Evolutionary conservation across 768 basidiomycete genomes (phyloP).

Genomic region (Hypholoma sublateritium): DNA sequence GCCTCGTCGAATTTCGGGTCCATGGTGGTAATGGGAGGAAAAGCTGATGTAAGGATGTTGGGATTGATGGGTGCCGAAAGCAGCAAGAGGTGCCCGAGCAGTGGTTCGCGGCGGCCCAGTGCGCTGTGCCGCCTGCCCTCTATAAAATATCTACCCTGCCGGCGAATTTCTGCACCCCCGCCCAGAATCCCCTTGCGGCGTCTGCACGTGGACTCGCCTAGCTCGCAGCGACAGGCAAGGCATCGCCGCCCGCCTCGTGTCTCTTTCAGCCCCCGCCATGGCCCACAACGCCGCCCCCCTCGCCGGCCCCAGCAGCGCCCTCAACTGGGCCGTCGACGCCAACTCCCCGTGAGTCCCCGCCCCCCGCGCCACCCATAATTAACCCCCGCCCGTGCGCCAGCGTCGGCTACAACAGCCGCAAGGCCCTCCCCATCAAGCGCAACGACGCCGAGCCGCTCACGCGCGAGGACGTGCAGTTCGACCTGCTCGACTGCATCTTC

Average conservation of each 20-base stretch:
- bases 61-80: conserved; percentile 5
- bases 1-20: conserved; percentile 72
- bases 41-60: conserved; percentile 22
- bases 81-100: conserved; percentile 20
- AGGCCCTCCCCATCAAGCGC: conserved; percentile 78
- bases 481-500: conserved; percentile 81
- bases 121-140: too few species aligned
- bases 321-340: background rate
- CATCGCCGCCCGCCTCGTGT: background rate
- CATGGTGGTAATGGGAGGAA: conserved; percentile 30
- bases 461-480: conserved; percentile 83
- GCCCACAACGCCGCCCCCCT: background rate
- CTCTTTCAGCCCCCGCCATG: background rate
- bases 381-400: conserved; percentile 27
- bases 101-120: background rate
- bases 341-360: conserved; percentile 16
- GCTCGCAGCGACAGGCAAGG: background rate
- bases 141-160: too few species aligned
- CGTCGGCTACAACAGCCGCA: conserved; percentile 62
- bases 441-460: conserved; percentile 82
- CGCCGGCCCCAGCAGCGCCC: background rate
- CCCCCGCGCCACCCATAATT: conserved; percentile 7
- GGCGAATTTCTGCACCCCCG: too few species aligned
- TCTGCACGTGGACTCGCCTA: background rate
- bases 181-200: too few species aligned